These are phyloP conservation scores for Penicillium sumatraense DNA, from an alignment of 2,329 filamentous ascomycete genomes.

Conservation along the genomic window DNA sequence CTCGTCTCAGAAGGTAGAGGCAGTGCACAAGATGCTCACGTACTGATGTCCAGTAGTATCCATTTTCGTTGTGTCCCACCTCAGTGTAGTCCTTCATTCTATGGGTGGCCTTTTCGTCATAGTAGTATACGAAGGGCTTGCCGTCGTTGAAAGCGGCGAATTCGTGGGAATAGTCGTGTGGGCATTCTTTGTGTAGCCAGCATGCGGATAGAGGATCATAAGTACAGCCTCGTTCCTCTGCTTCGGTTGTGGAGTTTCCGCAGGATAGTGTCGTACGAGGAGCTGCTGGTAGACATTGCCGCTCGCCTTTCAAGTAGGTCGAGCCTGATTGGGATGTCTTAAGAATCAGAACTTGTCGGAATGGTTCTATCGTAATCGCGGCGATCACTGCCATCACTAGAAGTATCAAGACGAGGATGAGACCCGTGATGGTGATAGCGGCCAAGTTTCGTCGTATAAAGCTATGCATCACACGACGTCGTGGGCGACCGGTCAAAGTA, in stretches of 20 bases:
- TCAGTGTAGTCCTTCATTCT: slow-evolving; percentile 18
- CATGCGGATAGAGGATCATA: slow-evolving; percentile 21
- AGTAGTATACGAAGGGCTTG: slow-evolving; percentile 21
- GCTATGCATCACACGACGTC: slow-evolving; percentile 52
- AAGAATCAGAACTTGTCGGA: slow-evolving; percentile 8
- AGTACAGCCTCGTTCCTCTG: slow-evolving; percentile 13
- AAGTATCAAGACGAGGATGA: slow-evolving; percentile 10
- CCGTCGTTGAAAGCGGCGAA: slow-evolving; percentile 18
- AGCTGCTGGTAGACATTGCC: slow-evolving; percentile 12
- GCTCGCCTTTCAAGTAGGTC: background rate
- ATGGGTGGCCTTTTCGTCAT: slow-evolving; percentile 15
- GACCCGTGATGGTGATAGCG: slow-evolving; percentile 14
- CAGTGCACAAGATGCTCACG: slow-evolving; percentile 5
- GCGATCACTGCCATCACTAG: slow-evolving; percentile 10
- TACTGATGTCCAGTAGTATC: background rate
- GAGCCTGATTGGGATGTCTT: slow-evolving; percentile 1
- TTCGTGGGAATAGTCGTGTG: slow-evolving; percentile 14
- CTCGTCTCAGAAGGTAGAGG: slow-evolving; percentile 18
- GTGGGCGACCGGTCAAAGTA: slow-evolving; percentile 33
- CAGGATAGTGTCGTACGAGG: slow-evolving; percentile 15
- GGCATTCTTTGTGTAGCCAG: slow-evolving; percentile 21
- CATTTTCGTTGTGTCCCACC: slow-evolving; percentile 31
- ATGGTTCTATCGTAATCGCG: slow-evolving; percentile 11
- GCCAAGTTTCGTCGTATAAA: slow-evolving; percentile 26
- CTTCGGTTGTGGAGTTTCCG: slow-evolving; percentile 19